These are phyloP conservation scores for Penicillium frequentans DNA, from an alignment of 2,329 filamentous ascomycete genomes.

Conservation along the genomic window DNA sequence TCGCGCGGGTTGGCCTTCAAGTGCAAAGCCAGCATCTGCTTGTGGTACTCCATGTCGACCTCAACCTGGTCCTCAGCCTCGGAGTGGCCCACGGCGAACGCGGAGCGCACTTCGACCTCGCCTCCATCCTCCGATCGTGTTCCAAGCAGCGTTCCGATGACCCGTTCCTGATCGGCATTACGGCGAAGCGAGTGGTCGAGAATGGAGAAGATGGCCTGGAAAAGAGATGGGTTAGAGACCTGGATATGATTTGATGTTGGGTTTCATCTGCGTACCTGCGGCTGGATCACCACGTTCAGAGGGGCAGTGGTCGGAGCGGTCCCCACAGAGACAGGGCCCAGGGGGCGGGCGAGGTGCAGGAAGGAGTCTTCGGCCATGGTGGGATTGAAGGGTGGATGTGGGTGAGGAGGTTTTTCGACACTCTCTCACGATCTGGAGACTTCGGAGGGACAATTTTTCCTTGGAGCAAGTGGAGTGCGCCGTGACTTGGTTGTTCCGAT, in stretches of 20 bases:
- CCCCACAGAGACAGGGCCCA: constrained; percentile 77
- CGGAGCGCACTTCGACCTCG: constrained; percentile 92
- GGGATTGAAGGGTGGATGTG: constrained; percentile 38
- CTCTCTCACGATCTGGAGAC: constrained; percentile 5
- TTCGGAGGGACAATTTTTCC: constrained; percentile 32
- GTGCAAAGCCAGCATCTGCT: constrained; percentile 95
- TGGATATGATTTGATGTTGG: neutral
- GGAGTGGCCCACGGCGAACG: constrained; percentile 97
- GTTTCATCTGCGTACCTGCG: constrained; percentile 65
- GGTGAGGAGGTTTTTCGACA: neutral
- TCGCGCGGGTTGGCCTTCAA: constrained; percentile 93
- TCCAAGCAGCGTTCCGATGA: constrained; percentile 94
- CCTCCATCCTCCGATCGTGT: constrained; percentile 93
- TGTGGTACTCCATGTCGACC: constrained; percentile 99
- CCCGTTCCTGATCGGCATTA: constrained; percentile 87
- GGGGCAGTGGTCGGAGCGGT: constrained; percentile 85
- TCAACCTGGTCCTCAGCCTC: constrained; percentile 98
- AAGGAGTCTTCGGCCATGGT: constrained; percentile 88
- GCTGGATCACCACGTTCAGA: constrained; percentile 90
- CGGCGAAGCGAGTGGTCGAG: constrained; percentile 91
- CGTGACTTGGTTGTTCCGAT: constrained; percentile 27
- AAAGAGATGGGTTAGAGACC: neutral
- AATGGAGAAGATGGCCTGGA: constrained; percentile 63
- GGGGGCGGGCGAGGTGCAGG: constrained; percentile 89
- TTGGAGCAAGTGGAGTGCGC: constrained; percentile 30